Conservation (phyloP, 225 moss, liverwort and hornwort genomes). For the Climacium dendroides region DNA sequence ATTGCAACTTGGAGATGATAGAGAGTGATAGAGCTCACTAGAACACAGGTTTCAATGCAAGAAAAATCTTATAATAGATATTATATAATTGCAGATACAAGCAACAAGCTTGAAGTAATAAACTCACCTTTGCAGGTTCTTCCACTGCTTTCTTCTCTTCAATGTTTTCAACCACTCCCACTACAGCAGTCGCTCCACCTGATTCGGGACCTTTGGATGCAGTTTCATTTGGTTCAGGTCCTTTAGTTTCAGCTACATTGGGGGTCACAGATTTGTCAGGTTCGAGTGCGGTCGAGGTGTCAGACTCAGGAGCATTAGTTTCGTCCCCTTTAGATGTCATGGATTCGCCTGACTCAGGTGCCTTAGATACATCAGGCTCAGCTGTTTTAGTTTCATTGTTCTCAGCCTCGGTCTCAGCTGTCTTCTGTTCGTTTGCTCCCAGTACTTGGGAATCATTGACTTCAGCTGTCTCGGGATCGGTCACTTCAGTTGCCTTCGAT, state of each 20-base stretch:
- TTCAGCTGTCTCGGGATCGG: neutral
- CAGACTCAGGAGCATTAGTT: neutral
- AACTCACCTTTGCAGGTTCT: slow-evolving; percentile 12
- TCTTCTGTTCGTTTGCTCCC: neutral
- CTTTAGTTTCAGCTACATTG: neutral
- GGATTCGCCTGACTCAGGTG: neutral
- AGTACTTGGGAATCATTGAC: neutral
- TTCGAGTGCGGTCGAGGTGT: neutral
- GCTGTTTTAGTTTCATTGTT: neutral
- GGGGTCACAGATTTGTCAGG: neutral
- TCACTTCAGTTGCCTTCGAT: neutral
- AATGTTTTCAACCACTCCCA: neutral
- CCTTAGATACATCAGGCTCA: neutral
- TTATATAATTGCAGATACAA: neutral
- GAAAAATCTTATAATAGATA: neutral
- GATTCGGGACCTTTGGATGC: neutral
- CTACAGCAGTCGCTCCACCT: neutral
- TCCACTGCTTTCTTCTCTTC: slow-evolving; percentile 4
- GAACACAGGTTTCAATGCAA: neutral
- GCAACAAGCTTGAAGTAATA: neutral
- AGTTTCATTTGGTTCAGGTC: neutral
- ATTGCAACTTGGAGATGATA: neutral
- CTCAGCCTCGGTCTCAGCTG: neutral
- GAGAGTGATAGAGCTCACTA: neutral
- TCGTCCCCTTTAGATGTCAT: neutral